Conservation (phyloP, 176 grass and related monocot species). For the bread wheat (Triticum aestivum) region DNA sequence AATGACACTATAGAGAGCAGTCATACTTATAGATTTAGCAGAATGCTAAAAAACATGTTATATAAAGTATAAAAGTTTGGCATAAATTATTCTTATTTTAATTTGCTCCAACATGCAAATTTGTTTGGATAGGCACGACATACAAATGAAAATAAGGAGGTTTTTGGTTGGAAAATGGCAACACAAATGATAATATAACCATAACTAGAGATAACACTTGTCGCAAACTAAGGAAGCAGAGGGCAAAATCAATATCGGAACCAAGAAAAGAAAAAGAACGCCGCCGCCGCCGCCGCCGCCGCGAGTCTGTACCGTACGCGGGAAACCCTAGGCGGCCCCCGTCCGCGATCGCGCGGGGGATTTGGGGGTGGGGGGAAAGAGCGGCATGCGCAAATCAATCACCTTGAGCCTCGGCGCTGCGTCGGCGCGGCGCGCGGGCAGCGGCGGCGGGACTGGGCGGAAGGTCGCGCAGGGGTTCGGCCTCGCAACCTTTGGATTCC, state of each 20-base stretch:
- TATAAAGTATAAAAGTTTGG: too few relatives aligned
- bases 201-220: too few relatives aligned
- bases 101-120: too few relatives aligned
- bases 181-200: too few relatives aligned
- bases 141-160: too few relatives aligned
- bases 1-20: too few relatives aligned
- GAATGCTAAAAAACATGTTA: too few relatives aligned
- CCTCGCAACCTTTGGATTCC: slow-evolving; percentile 31
- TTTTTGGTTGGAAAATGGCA: too few relatives aligned
- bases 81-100: too few relatives aligned
- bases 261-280: neutral
- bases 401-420: slow-evolving; percentile 31
- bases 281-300: neutral
- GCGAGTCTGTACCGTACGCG: neutral
- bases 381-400: too few relatives aligned
- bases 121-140: too few relatives aligned
- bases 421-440: neutral
- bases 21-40: too few relatives aligned
- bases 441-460: neutral
- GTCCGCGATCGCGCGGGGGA: neutral
- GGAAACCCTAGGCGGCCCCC: neutral
- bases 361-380: neutral
- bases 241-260: neutral
- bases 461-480: neutral
- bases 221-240: neutral